Evolutionary conservation across 163 green algal genomes (phyloP).

Genomic region (Scenedesmus sp.): DNA sequence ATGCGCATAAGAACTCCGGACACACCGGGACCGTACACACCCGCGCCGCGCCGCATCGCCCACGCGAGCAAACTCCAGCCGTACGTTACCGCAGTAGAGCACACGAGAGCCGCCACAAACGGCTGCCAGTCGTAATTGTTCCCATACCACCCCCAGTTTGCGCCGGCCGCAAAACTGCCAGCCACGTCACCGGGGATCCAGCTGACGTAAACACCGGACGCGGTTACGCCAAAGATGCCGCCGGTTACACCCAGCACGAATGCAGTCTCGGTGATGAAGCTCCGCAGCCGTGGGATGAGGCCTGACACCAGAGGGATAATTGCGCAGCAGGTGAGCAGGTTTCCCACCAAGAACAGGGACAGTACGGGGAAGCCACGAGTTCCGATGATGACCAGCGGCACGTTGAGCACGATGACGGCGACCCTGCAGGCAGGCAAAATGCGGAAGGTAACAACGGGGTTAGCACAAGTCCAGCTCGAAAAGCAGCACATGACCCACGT

Average conservation of each 20-base stretch:
- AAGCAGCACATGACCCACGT: neutral
- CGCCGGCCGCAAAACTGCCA: neutral
- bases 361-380: slow-evolving; percentile 57
- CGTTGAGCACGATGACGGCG: slow-evolving; percentile 74
- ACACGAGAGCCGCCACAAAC: slow-evolving; percentile 41
- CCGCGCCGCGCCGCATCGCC: neutral
- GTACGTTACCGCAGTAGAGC: neutral
- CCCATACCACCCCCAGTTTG: slow-evolving; percentile 45
- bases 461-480: neutral
- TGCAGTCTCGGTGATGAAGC: slow-evolving; percentile 45
- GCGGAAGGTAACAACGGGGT: no score
- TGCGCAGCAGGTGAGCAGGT: slow-evolving; percentile 52
- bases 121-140: slow-evolving; percentile 53
- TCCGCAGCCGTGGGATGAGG: neutral
- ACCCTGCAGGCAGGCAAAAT: slow-evolving; percentile 3
- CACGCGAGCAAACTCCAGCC: slow-evolving; percentile 14
- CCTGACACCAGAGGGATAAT: slow-evolving; percentile 59
- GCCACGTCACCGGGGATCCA: slow-evolving; percentile 20
- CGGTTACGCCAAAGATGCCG: slow-evolving; percentile 40
- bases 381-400: slow-evolving; percentile 74
- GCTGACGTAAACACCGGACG: slow-evolving; percentile 34
- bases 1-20: slow-evolving; percentile 43
- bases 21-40: slow-evolving; percentile 29
- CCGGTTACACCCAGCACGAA: neutral
- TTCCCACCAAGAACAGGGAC: slow-evolving; percentile 69